Conservation (phyloP, 192 early-diverging fungal genomes). For the Backusella macrospora region DNA sequence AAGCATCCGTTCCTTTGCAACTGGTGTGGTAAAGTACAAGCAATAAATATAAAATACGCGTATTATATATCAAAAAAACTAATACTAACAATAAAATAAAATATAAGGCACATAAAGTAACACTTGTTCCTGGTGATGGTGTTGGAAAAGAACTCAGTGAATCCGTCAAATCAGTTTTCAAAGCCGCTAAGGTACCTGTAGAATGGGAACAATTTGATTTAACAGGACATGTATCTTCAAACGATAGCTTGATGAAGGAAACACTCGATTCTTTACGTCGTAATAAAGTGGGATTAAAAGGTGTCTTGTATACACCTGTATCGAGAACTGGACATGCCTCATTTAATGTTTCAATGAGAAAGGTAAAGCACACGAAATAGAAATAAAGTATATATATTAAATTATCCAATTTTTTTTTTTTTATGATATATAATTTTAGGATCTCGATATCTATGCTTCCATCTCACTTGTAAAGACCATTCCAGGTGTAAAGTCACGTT, state of each 20-base stretch:
- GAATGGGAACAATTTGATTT: slow-evolving; percentile 98
- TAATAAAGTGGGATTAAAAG: slow-evolving; percentile 98
- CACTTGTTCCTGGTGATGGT: slow-evolving; percentile 98
- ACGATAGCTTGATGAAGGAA: slow-evolving; percentile 83
- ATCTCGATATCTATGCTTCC: slow-evolving; percentile 98
- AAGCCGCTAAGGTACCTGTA: slow-evolving; percentile 91
- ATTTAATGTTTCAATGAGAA: slow-evolving; percentile 95
- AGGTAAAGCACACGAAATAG: slow-evolving; percentile 26
- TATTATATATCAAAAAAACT: background rate
- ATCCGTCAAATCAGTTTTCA: slow-evolving; percentile 92
- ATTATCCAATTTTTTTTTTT: background rate
- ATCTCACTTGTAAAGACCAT: slow-evolving; percentile 89
- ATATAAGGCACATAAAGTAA: slow-evolving; percentile 53
- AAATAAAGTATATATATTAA: background rate
- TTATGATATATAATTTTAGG: slow-evolving; percentile 36
- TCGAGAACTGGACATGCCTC: slow-evolving; percentile 83
- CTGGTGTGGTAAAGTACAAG: slow-evolving; percentile 1
- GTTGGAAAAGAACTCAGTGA: slow-evolving; percentile 91
- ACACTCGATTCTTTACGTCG: slow-evolving; percentile 87
- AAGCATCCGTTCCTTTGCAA: background rate
- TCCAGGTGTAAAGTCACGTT: slow-evolving; percentile 83
- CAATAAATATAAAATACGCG: background rate
- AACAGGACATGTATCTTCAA: slow-evolving; percentile 82
- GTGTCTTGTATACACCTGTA: slow-evolving; percentile 88
- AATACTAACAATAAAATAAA: background rate